Base-by-base conservation (phyloP, 164 flowering plant species). In the Stephania cephalantha region DNA sequence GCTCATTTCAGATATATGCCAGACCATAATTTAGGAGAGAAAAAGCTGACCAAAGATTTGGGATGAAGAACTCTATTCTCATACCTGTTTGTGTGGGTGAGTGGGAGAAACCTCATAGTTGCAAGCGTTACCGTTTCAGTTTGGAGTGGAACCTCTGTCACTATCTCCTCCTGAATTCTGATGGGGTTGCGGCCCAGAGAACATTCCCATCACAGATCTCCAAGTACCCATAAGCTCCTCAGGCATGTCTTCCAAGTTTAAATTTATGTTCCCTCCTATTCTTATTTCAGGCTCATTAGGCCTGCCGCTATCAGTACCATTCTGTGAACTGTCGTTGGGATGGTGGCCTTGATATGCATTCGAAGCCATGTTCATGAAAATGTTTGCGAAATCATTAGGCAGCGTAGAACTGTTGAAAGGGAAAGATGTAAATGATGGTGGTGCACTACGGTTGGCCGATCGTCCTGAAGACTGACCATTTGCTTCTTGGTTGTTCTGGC, bases 181-280 rank as follows among this genome's bases (percentile, higher is more conserved):
- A 17, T 80, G 83, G 50, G 86, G 78, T 45, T 85, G 64, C 10
- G 86, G 83, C 30, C 88, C 88, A 6, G 92, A 78, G 74, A 94
- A 87, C 93, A 90, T 91, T 52, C 79, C 88, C 94, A 92, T 87
- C 77, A 91, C 81, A 48, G 91, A 89, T 82, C 94, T 85, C 79
- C 84, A 74, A 25, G 92, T 84, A 29, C 92, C 90, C 31, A 85
- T 70, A 29, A 92, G 22, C 2, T 91, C 93, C 76, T 84, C 87
- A 2, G 95, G 89, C 78, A 85, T 79, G 52, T 85, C 78, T 22
- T 85, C 88, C n/a, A 92, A 68, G 76, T 85, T 86, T 52, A 91
- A 12, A 75, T 71, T 86, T 68, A 89, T 74, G 76, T 85, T 89
- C 11, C 92, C 91, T 20, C 78, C 88, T 1, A 85, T 63, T 80